Evolutionary conservation across 179 eudicot species (phyloP), one percentile per base, ranked within the genome.

Genomic region (Spinacia oleracea): DNA sequence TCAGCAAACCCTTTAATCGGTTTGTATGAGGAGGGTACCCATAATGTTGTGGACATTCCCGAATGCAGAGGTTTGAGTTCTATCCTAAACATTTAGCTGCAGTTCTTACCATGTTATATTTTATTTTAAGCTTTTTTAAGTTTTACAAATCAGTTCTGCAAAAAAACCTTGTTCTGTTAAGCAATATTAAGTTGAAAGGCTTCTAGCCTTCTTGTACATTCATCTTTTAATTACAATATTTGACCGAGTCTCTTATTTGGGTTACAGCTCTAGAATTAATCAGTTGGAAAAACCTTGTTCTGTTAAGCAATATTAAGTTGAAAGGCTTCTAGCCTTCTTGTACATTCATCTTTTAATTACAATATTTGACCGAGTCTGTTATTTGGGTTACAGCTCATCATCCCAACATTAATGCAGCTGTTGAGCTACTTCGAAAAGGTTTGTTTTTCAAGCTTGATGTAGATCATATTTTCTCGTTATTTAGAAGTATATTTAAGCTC

Each of bases 21-120:
- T 60, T 90, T 96, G 53, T 96, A 96, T 74, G 84, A 92, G 84
- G 99, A 91, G 90, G 98, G 99, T 75, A 96, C 96, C 67, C 99
- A 96, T 81, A 84, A 90, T 83, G 93, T 89, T 14, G 88, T 90
- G 56, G 98, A 91, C 78, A 96, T 96, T 81, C 99, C 98, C 46
- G 78, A 93, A 27, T 96, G 99, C 84, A 91, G 87, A 93, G 97
- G 99, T 96, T 63, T 21, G 78, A 81, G 64, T 50, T 74, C 50
- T 56, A 42, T 72, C 42, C 3, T 64, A 20, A 7, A 60, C 21
- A 50, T 58, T 70, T 11, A 2, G 72, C 45, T 51, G 35, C 20
- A 56, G 23, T 63, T 77, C 27, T 38, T 25, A 35, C 43, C 0
- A n/a, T 64, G 16, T 18, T 34, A 10, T 20, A 34, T 18, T 35